Evolutionary conservation across 2,329 filamentous ascomycete species (phyloP), one percentile per base, ranked within the genome.

Genomic region (Rhynchosporium agropyri): DNA sequence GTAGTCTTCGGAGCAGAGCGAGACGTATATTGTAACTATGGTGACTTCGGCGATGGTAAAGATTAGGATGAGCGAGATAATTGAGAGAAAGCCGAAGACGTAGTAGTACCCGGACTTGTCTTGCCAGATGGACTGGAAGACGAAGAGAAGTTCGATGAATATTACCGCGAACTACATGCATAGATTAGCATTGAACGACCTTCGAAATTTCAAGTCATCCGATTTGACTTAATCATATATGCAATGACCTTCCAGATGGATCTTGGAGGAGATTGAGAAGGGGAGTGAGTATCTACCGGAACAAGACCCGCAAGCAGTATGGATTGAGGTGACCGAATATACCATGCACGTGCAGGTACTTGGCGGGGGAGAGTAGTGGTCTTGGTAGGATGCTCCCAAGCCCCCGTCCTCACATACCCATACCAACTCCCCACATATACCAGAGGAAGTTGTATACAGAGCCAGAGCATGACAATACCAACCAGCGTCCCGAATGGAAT

Each of bases 61-160:
- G 36, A 92, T 81, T 8, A 95, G 78, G 62, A 95, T 89, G 10
- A 85, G 78, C 29, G 82, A 87, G 9, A 95, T 89, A 15, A 92
- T 86, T 7, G 88, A 87, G 67, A 95, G 77, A 78, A 94, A 96
- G 10, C 92, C 92, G 74, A 95, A 96, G 28, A 96, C 88, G 76
- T 96, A 96, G 77, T 96, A 96, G 76, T 93, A 96, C 6, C 90
- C 91, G 72, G 87, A 92, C 80, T 96, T 96, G 77, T 96, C 92
- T 75, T 93, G 89, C 90, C 91, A 95, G 40, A 96, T 76, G 55
- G 89, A 92, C 77, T 92, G 90, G 77, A 96, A 95, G 56, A 95
- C 88, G 74, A 93, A 95, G 48, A 94, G 81, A 13, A 96, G 82
- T 77, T 96, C 91, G 72, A 96, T 91, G 75, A 94, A 95, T 69